Evolutionary conservation across 441 rosid genomes (phyloP).

Genomic region (Corymbia citriodora): DNA sequence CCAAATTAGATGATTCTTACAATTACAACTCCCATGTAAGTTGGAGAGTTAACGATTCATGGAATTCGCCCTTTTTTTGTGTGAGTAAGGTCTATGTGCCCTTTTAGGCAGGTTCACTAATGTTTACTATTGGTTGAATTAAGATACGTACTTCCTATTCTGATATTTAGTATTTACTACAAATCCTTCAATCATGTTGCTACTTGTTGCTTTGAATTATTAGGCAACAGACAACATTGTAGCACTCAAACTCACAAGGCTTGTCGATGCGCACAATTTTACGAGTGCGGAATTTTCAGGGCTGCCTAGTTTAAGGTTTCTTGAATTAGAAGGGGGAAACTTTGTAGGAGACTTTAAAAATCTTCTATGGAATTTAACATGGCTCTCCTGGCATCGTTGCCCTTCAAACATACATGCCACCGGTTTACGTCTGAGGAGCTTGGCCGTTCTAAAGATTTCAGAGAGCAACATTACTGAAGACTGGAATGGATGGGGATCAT

Average conservation of each 20-base stretch:
- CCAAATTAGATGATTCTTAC: no score
- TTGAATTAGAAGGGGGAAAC: background rate
- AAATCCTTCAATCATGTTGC: rapidly evolving
- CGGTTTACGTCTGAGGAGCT: background rate
- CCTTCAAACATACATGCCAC: background rate
- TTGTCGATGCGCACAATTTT: background rate
- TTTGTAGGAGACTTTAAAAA: background rate
- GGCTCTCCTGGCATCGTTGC: background rate
- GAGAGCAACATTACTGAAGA: background rate
- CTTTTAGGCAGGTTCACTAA: no score
- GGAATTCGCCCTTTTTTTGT: no score
- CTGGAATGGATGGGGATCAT: background rate
- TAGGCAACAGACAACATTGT: background rate
- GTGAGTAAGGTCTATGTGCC: no score
- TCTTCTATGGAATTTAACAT: background rate
- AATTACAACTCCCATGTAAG: no score
- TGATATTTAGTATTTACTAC: background rate
- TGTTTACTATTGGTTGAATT: background rate
- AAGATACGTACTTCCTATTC: background rate
- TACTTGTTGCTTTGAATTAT: background rate
- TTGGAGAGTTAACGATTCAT: no score
- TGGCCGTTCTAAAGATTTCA: background rate
- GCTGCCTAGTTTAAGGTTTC: background rate
- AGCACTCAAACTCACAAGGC: background rate
- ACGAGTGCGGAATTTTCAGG: background rate